These are phyloP conservation scores for Microcyclospora pomicola DNA, from an alignment of 2,329 filamentous ascomycete genomes.

Conservation along the genomic window DNA sequence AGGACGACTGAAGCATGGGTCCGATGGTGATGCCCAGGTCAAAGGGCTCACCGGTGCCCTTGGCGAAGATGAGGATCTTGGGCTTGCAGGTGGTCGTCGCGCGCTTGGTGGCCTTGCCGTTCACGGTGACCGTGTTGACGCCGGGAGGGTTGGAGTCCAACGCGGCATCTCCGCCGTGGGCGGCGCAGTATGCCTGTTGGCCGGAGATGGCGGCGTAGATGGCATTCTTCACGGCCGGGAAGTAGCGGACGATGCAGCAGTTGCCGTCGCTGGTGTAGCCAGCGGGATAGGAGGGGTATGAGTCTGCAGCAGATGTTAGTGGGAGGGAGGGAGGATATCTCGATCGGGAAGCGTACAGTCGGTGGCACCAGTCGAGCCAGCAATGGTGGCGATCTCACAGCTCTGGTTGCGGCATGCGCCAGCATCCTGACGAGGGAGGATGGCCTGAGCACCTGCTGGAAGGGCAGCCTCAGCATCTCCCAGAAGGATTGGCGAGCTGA, in stretches of 20 bases:
- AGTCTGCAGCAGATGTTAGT: background rate
- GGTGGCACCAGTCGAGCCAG: conserved; percentile 2
- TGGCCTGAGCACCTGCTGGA: background rate
- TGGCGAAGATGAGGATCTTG: conserved; percentile 43
- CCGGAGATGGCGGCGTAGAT: background rate
- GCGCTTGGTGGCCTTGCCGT: background rate
- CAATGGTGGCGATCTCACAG: conserved; percentile 1
- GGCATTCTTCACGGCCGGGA: conserved; percentile 1
- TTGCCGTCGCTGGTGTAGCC: conserved; percentile 1
- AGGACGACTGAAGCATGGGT: conserved; percentile 30
- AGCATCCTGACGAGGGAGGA: conserved; percentile 1
- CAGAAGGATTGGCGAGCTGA: background rate
- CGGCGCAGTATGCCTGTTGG: conserved; percentile 1
- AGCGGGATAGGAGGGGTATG: conserved; percentile 1
- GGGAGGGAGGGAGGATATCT: too few relatives aligned
- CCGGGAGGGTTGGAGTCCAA: conserved; percentile 1
- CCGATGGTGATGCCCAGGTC: conserved; percentile 39
- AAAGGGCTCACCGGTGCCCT: conserved; percentile 39
- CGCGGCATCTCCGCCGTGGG: background rate
- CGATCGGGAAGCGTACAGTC: background rate
- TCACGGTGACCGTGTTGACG: background rate
- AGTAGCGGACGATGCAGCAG: conserved; percentile 2
- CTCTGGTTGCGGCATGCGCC: conserved; percentile 1
- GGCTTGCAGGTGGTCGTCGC: conserved; percentile 25
- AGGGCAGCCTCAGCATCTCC: too few relatives aligned